Conservation (phyloP, 495 filamentous ascomycete genomes). For the Trichoderma reesei region DNA sequence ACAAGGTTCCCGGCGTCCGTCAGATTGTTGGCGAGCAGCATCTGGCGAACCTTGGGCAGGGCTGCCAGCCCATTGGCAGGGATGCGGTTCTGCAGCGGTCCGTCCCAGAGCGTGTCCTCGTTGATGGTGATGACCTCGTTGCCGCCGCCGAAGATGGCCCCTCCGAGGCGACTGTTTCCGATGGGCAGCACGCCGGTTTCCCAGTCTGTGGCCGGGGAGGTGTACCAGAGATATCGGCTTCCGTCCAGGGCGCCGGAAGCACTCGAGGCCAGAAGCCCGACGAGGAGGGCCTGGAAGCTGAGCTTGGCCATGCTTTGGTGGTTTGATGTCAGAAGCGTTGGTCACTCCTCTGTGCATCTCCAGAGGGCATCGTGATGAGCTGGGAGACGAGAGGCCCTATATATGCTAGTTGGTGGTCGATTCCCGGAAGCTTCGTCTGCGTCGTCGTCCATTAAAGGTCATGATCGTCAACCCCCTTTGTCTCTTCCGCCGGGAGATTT, state of each 20-base stretch:
- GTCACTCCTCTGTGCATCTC: neutral
- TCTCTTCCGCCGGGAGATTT: neutral
- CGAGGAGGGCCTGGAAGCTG: neutral
- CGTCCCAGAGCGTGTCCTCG: constrained; percentile 47
- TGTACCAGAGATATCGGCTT: constrained; percentile 5
- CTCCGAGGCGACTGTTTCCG: constrained; percentile 45
- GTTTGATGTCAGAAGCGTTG: neutral
- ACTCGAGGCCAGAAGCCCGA: neutral
- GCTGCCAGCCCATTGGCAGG: constrained; percentile 27
- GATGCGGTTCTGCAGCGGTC: constrained; percentile 36
- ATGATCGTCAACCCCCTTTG: neutral
- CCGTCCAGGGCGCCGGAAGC: neutral
- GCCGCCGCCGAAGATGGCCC: constrained; percentile 38
- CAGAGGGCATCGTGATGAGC: neutral
- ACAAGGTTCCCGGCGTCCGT: constrained; percentile 32
- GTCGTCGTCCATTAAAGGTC: neutral
- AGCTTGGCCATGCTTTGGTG: neutral
- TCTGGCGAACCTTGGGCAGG: constrained; percentile 28
- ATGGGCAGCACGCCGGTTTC: constrained; percentile 19
- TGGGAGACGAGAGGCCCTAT: neutral
- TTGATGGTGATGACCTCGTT: constrained; percentile 41
- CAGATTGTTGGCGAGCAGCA: constrained; percentile 34
- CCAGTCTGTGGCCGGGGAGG: constrained; percentile 3
- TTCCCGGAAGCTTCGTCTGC: neutral
- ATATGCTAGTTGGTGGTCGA: neutral